Conservation (phyloP, 2,329 filamentous ascomycete species). For the Clarireedia homoeocarpa region DNA sequence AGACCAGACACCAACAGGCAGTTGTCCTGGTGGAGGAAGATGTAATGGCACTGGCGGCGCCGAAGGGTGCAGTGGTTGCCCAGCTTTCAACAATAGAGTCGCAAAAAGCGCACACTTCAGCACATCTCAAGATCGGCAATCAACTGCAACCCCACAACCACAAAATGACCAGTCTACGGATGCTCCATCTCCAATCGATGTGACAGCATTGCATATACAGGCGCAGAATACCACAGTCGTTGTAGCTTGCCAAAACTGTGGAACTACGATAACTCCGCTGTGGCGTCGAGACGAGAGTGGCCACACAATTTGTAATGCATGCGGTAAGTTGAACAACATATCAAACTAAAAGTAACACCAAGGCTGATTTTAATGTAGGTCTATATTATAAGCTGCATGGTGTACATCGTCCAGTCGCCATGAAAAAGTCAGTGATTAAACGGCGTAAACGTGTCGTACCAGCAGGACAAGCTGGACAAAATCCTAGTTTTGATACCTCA, state of each 20-base stretch:
- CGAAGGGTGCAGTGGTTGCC: constrained; percentile 90
- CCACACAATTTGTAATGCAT: constrained; percentile 97
- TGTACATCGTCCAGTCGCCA: constrained; percentile 86
- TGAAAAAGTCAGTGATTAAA: constrained; percentile 98
- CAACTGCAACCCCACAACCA: constrained; percentile 18
- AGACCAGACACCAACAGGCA: constrained; percentile 70
- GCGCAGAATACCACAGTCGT: constrained; percentile 50
- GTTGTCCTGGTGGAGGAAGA: constrained; percentile 86
- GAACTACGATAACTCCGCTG: constrained; percentile 89
- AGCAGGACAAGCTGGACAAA: constrained; percentile 44
- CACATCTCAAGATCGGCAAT: constrained; percentile 32
- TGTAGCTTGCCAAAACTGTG: constrained; percentile 94
- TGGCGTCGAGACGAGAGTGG: constrained; percentile 93
- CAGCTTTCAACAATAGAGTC: constrained; percentile 93
- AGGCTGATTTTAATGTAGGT: constrained; percentile 43
- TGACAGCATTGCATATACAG: constrained; percentile 39
- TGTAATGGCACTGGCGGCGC: constrained; percentile 96
- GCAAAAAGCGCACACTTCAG: constrained; percentile 75
- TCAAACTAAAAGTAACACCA: background rate
- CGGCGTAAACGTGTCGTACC: constrained; percentile 90
- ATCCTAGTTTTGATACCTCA: constrained; percentile 40
- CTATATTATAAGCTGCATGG: constrained; percentile 93
- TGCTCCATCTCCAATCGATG: constrained; percentile 38
- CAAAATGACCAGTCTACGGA: constrained; percentile 24
- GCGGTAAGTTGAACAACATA: constrained; percentile 56